phyloP scores from a whole-genome alignment of 331 rosid species.

The Acacia concinna region DNA sequence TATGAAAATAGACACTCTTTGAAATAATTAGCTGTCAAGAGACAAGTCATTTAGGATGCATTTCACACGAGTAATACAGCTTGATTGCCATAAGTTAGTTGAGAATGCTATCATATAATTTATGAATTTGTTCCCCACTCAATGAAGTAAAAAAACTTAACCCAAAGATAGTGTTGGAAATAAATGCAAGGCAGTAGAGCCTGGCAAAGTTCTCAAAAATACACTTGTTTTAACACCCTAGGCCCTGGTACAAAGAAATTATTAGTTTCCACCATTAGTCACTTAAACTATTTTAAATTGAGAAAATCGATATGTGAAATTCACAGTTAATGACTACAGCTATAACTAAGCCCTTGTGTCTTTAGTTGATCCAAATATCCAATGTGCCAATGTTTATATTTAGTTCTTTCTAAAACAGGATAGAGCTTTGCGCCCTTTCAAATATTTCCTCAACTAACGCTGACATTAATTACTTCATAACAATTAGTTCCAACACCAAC shows the following conservation, averaged over 20 bases:
- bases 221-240: neutral
- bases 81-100: neutral
- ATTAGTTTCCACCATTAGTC: neutral
- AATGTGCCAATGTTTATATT: neutral
- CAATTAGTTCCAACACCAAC: neutral
- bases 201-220: neutral
- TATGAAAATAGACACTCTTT: neutral
- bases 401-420: neutral
- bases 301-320: neutral
- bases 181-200: neutral
- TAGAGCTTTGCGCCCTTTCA: neutral
- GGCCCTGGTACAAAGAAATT: neutral
- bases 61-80: neutral
- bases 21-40: neutral
- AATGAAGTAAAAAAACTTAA: neutral
- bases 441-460: neutral
- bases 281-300: neutral
- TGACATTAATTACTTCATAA: neutral
- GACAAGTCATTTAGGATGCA: neutral
- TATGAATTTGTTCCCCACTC: neutral
- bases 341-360: neutral
- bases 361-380: neutral
- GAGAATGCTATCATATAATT: neutral
- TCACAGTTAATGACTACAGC: neutral
- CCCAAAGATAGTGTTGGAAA: neutral